phyloP scores from a whole-genome alignment of 2,329 filamentous ascomycete genomes.

The Aspergillus japonicus region DNA sequence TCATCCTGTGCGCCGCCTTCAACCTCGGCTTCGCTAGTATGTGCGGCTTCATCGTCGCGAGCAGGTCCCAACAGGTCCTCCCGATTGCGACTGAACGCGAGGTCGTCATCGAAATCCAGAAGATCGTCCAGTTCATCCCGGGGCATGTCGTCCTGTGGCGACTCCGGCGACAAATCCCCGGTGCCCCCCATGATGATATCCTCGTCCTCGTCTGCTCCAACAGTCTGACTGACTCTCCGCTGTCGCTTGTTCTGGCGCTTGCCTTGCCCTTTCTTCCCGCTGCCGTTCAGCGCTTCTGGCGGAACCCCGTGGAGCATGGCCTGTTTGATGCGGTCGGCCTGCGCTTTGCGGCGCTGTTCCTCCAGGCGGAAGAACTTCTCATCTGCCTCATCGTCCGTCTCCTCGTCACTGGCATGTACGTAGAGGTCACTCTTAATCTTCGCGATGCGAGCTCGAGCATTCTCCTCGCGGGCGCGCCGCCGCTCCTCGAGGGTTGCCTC shows the following conservation, averaged over 20 bases:
- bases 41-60: not conserved
- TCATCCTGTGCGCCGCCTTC: slow-evolving; percentile 16
- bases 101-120: slow-evolving; percentile 34
- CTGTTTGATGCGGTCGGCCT: slow-evolving; percentile 50
- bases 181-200: slow-evolving; percentile 34
- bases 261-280: slow-evolving; percentile 26
- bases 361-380: slow-evolving; percentile 76
- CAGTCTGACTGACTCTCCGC: slow-evolving; percentile 21
- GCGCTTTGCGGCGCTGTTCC: slow-evolving; percentile 62
- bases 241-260: slow-evolving; percentile 37
- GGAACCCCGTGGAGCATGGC: slow-evolving; percentile 45
- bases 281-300: slow-evolving; percentile 28
- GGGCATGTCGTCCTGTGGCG: slow-evolving; percentile 19
- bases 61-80: slow-evolving; percentile 14
- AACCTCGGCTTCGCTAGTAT: slow-evolving; percentile 7
- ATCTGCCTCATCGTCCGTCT: slow-evolving; percentile 75
- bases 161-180: slow-evolving; percentile 20
- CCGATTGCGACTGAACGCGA: slow-evolving; percentile 32
- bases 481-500: slow-evolving; percentile 60
- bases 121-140: slow-evolving; percentile 33
- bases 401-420: slow-evolving; percentile 82
- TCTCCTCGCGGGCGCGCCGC: slow-evolving; percentile 61
- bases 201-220: slow-evolving; percentile 27
- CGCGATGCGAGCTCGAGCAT: slow-evolving; percentile 71
- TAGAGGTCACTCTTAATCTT: slow-evolving; percentile 83